Percentiles rank a stretch among this genome's conserved stretches.
These are phyloP conservation scores for Hymenochaete sp. DNA, from an alignment of 1,284 basidiomycete genomes.

Conservation along the genomic window DNA sequence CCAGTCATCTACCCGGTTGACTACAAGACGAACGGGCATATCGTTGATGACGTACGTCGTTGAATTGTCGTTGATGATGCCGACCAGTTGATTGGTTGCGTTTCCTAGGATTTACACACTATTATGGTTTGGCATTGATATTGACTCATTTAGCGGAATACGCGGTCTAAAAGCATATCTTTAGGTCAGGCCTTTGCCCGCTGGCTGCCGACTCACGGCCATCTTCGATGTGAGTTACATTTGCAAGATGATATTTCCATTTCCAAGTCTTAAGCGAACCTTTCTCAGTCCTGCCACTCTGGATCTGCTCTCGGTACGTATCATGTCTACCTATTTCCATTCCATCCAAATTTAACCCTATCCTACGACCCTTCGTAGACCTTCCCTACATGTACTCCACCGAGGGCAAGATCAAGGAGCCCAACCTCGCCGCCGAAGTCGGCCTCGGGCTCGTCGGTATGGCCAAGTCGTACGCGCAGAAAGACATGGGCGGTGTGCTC, in stretches of 20 bases:
- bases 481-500: conserved; percentile 71
- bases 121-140: conserved; percentile 40
- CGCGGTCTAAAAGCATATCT: conserved; percentile 1
- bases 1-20: conserved; percentile 82
- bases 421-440: conserved; percentile 72
- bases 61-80: not conserved
- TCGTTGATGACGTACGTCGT: conserved; percentile 75
- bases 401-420: conserved; percentile 90
- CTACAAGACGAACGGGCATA: conserved; percentile 59
- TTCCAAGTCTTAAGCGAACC: not conserved
- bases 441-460: conserved; percentile 68
- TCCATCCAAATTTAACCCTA: conserved; percentile 1
- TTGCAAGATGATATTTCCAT: not conserved
- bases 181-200: conserved; percentile 54
- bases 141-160: not conserved
- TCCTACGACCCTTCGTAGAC: conserved; percentile 37
- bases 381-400: conserved; percentile 78
- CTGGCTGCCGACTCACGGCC: conserved; percentile 80
- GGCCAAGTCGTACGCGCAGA: conserved; percentile 61
- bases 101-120: conserved; percentile 51
- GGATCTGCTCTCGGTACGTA: conserved; percentile 53
- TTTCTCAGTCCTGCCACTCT: conserved; percentile 52
- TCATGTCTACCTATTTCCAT: not conserved
- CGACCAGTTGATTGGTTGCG: conserved; percentile 6
- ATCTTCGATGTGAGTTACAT: conserved; percentile 66